Base-by-base conservation (phyloP, 139 green algal genomes). In the Dunaliella primolecta region DNA sequence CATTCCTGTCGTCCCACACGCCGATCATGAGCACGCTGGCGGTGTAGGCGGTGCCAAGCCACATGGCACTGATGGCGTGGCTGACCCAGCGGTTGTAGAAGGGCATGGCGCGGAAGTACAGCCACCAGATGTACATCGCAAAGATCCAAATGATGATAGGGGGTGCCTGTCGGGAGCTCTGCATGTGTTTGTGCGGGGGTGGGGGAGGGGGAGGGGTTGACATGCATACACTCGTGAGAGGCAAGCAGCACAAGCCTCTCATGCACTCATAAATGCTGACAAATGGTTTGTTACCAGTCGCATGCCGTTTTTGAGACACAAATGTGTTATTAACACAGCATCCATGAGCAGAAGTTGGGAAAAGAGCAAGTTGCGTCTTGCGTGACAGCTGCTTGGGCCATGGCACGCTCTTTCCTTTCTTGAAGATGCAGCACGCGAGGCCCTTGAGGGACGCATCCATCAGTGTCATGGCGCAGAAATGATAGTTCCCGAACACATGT, bases 41-140 rank as follows among this genome's bases (percentile, higher is more conserved):
- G 1, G 79, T 37, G 84, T 87, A 87, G 24, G 83, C n/a, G 0
- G 84, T 21, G 70, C 84, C 84, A n/a, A 33, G 34, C 84, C 84
- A 87, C 37, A 87, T 34, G 25, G n/a, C 11, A 11, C n/a, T 38
- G 11, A 32, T 38, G n/a, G 33, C 75, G 36, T 33, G 33, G 75
- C 33, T 80, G 75, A 80, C 75, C 75, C 75, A 80, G 7, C 32
- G 75, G 7, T 80, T 36, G 11, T 38, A 33, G 75, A 38, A 80
- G 75, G 75, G 75, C n/a, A 80, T 33, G 33, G 32, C 33, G n/a
- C 75, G 32, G 75, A 80, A 80, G 75, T 80, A 38, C 75, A 32
- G 33, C 75, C 75, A 80, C 75, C 75, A 80, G n/a, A 36, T 80
- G n/a, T 38, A 36, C 7, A 80, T 1, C 21, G 75, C 27, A 27